These are phyloP conservation scores for Leishmania martiniquensis DNA, from an alignment of 208 protist genomes.

Conservation along the genomic window DNA sequence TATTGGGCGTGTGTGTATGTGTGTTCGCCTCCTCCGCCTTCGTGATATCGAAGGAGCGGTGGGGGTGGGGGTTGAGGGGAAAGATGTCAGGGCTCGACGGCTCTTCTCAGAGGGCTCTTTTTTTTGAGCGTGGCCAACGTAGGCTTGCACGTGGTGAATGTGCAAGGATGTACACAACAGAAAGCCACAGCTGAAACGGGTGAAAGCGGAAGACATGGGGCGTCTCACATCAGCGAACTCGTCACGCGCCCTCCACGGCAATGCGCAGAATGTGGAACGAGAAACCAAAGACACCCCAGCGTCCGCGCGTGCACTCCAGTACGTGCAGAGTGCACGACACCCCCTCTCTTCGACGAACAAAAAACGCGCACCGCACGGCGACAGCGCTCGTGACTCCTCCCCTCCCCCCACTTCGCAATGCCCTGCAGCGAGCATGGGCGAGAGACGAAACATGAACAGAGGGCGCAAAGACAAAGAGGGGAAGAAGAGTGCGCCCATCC, in stretches of 20 bases:
- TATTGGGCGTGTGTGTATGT: not conserved
- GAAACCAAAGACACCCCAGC: not conserved
- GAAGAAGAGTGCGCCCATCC: not conserved
- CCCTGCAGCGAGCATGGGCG: not conserved
- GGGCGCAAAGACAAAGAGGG: not conserved
- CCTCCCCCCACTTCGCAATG: too few species aligned
- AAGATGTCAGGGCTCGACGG: not conserved
- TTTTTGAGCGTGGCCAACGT: not conserved
- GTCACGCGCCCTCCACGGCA: not conserved
- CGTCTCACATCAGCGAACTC: not conserved
- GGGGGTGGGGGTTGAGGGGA: not conserved
- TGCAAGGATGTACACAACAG: not conserved
- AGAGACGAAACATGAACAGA: not conserved
- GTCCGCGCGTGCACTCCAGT: not conserved
- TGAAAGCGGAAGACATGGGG: not conserved
- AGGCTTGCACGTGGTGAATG: not conserved
- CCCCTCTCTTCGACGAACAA: not conserved
- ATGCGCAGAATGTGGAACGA: not conserved
- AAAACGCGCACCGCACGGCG: not conserved
- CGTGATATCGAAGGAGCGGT: not conserved
- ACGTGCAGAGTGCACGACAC: not conserved
- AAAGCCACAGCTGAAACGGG: not conserved
- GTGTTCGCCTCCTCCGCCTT: not conserved
- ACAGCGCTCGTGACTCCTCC: not conserved
- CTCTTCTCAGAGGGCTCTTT: not conserved